Evolutionary conservation across 1,284 basidiomycete species (phyloP).

Genomic region (Inonotus hispidus): DNA sequence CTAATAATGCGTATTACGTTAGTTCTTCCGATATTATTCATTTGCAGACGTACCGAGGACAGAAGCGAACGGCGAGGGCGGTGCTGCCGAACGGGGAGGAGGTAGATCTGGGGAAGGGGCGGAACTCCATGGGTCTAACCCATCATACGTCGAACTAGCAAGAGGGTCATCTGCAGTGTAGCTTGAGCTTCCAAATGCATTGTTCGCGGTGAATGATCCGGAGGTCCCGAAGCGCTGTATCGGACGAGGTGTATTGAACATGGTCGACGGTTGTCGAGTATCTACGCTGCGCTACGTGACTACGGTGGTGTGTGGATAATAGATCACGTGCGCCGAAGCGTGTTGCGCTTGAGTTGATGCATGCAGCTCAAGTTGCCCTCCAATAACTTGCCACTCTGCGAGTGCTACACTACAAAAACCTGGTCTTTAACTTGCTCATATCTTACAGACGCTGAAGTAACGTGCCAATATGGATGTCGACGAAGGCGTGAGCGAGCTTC

Average conservation of each 20-base stretch:
- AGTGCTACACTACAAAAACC: background rate
- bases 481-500: constrained; percentile 21
- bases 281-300: background rate
- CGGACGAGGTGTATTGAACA: constrained; percentile 77
- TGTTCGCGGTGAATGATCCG: constrained; percentile 31
- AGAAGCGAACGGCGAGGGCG: constrained; percentile 53
- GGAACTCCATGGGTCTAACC: constrained; percentile 84
- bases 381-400: background rate
- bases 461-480: background rate
- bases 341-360: too few species aligned
- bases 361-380: too few species aligned
- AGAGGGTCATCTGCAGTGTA: constrained; percentile 76
- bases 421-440: background rate
- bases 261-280: constrained; percentile 26
- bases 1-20: constrained; percentile 31
- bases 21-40: background rate
- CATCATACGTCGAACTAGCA: constrained; percentile 69
- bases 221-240: constrained; percentile 57
- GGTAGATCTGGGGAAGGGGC: constrained; percentile 73
- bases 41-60: constrained; percentile 51
- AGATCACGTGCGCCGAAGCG: background rate
- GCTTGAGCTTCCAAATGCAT: constrained; percentile 55
- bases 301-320: background rate
- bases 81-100: constrained; percentile 34
- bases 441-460: background rate